Evolutionary conservation across 306 rosid genomes (phyloP).

Genomic region (Myrica gale): DNA sequence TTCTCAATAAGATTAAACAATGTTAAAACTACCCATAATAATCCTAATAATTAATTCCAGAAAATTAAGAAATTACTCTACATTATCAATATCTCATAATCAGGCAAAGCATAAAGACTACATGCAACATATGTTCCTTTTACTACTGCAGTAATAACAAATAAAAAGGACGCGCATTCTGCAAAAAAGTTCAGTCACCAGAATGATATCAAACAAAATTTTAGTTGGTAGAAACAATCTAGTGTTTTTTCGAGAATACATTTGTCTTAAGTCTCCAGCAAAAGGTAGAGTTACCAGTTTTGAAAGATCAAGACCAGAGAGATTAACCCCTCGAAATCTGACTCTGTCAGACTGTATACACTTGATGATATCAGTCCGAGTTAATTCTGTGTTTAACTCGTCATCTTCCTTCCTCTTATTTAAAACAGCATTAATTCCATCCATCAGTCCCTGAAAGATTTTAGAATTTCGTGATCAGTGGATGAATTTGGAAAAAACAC

Average conservation of each 20-base stretch:
- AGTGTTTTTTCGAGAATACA: constrained; percentile 17
- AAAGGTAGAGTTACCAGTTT: constrained; percentile 59
- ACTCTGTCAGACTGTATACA: constrained; percentile 86
- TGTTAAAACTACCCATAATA: neutral
- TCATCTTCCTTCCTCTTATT: constrained; percentile 63
- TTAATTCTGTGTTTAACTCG: constrained; percentile 61
- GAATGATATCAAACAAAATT: neutral
- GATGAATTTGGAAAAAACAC: neutral
- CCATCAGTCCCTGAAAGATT: constrained; percentile 72
- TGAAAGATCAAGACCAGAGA: constrained; percentile 93
- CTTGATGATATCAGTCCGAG: constrained; percentile 86
- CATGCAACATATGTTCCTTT: too few relatives aligned
- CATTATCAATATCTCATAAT: too few relatives aligned
- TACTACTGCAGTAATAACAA: too few relatives aligned
- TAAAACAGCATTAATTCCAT: constrained; percentile 52
- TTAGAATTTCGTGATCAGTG: constrained; percentile 6
- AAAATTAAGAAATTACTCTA: too few relatives aligned
- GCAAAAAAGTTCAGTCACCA: neutral
- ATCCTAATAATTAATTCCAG: neutral
- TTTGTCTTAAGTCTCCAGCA: constrained; percentile 4
- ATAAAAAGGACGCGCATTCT: neutral
- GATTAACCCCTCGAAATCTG: constrained; percentile 89
- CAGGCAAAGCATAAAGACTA: too few relatives aligned
- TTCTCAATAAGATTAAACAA: neutral
- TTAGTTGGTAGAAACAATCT: constrained; percentile 1